phyloP scores from a whole-genome alignment of 1,284 basidiomycete species.

The Uromyces viciae-fabae region DNA sequence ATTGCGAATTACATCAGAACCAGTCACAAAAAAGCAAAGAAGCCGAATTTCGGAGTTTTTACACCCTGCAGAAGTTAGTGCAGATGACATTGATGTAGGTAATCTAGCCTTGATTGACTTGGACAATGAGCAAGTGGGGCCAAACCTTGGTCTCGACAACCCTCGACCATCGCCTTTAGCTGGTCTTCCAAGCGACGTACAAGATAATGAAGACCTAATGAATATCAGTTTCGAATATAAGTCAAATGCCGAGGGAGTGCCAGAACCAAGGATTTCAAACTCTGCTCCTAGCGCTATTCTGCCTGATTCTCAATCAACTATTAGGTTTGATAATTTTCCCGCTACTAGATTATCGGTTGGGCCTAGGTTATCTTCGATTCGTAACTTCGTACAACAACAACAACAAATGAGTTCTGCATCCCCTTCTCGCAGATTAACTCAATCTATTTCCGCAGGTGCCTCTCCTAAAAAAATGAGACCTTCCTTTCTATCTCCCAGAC shows the following conservation, averaged over 20 bases:
- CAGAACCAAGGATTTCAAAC: background rate
- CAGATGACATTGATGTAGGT: background rate
- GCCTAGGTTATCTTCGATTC: constrained; percentile 16
- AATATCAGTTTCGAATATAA: background rate
- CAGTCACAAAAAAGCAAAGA: background rate
- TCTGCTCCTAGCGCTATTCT: background rate
- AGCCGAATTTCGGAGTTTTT: constrained; percentile 19
- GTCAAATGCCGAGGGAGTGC: background rate
- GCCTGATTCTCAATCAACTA: background rate
- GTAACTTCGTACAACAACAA: too few species aligned
- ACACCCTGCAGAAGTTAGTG: background rate
- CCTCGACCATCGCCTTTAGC: background rate
- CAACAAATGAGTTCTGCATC: background rate
- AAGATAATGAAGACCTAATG: constrained; percentile 11
- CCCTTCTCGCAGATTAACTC: constrained; percentile 30
- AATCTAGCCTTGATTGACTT: constrained; percentile 27
- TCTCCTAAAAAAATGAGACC: background rate
- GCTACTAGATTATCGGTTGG: background rate
- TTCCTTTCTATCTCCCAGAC: constrained; percentile 15
- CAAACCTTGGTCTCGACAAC: background rate
- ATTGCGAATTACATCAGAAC: background rate
- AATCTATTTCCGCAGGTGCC: constrained; percentile 34
- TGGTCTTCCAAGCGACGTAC: background rate
- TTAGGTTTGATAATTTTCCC: background rate
- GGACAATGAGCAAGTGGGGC: background rate